Percentiles rank a stretch among this genome's conserved stretches.
Conservation (phyloP, 495 filamentous ascomycete species). For the Cenococcum geophilum region DNA sequence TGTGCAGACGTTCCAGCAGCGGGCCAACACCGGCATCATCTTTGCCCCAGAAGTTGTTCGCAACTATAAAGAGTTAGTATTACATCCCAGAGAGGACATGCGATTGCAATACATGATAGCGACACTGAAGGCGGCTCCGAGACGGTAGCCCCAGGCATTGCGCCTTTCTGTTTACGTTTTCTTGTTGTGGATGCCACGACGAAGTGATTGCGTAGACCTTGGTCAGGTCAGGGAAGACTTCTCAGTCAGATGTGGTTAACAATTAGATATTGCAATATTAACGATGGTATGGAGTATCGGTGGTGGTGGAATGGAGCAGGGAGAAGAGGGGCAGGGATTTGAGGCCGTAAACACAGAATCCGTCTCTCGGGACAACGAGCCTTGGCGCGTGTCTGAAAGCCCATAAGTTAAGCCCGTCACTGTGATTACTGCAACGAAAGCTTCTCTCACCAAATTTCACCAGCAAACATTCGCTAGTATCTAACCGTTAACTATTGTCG, state of each 20-base stretch:
- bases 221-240: neutral
- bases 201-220: neutral
- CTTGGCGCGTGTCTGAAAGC: no score
- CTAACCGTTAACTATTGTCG: no score
- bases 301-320: conserved; percentile 1
- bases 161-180: conserved; percentile 30
- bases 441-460: no score
- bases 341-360: neutral
- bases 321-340: conserved; percentile 3
- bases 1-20: conserved; percentile 92
- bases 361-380: neutral
- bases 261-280: conserved; percentile 4
- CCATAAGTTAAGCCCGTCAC: no score
- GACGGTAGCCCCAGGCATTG: conserved; percentile 54
- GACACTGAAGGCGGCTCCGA: conserved; percentile 59
- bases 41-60: conserved; percentile 99
- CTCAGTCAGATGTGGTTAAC: neutral
- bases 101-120: conserved; percentile 52
- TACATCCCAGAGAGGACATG: neutral
- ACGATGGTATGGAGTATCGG: conserved; percentile 5
- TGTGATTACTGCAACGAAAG: no score
- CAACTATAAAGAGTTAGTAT: conserved; percentile 53
- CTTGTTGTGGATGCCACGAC: conserved; percentile 30
- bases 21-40: conserved; percentile 94
- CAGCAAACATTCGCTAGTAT: no score